A percentile compares a stretch with the other conserved stretches of the same genome.
These are phyloP conservation scores for Amaranthus cruentus DNA, from an alignment of 148 eudicot genomes.

Conservation along the genomic window DNA sequence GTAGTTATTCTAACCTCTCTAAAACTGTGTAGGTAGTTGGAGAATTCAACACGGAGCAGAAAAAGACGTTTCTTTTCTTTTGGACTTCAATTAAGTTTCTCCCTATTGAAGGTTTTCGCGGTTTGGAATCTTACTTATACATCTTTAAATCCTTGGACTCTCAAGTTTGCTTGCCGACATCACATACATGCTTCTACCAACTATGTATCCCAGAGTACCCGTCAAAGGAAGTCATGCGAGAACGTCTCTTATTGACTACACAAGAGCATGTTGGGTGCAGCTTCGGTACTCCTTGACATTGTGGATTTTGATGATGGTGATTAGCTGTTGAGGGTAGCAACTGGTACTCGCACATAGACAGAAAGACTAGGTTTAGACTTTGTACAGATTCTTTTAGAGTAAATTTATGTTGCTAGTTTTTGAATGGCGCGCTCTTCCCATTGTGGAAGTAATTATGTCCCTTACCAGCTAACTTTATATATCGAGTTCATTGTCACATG, in stretches of 20 bases:
- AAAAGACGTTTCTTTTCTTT: conserved; percentile 70
- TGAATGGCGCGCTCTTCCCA: conserved; percentile 8
- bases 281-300: conserved; percentile 67
- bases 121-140: conserved; percentile 58
- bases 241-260: conserved; percentile 48
- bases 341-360: conserved; percentile 21
- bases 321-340: no score
- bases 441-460: conserved; percentile 5
- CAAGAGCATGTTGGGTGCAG: conserved; percentile 84
- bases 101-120: conserved; percentile 73
- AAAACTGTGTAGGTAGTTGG: conserved; percentile 41
- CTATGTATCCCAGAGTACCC: conserved; percentile 62
- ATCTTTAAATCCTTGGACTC: conserved; percentile 49
- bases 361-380: conserved; percentile 1
- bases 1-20: background rate
- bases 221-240: conserved; percentile 41
- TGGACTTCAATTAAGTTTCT: conserved; percentile 84
- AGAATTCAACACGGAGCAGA: conserved; percentile 55
- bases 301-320: background rate
- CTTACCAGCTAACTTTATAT: conserved; percentile 11
- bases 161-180: conserved; percentile 54
- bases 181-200: conserved; percentile 84
- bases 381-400: conserved; percentile 17
- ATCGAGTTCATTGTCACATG: background rate
- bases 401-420: conserved; percentile 14